Conservation (phyloP, 805 yeast genomes). For the Saccharomycopsis fodiens region DNA sequence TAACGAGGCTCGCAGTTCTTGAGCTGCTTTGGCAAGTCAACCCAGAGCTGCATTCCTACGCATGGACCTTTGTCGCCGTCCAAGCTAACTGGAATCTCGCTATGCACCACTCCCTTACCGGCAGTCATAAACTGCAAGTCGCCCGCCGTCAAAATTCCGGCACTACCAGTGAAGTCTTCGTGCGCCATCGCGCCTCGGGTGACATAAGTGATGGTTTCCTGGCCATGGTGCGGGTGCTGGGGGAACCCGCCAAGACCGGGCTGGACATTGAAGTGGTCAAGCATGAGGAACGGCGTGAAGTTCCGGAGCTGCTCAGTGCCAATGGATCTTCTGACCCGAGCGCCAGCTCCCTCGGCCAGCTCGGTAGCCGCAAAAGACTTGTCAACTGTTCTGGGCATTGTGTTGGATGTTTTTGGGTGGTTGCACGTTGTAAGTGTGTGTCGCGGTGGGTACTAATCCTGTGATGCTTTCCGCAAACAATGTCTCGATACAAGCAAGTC, state of each 20-base stretch:
- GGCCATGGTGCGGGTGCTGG: no score
- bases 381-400: constrained; percentile 36
- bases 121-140: constrained; percentile 94
- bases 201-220: no score
- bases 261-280: no score
- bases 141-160: constrained; percentile 86
- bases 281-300: constrained; percentile 74
- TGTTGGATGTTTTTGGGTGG: no score
- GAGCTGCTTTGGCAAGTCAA: constrained; percentile 60
- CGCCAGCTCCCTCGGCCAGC: constrained; percentile 86
- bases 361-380: constrained; percentile 53
- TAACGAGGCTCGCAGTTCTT: constrained; percentile 67
- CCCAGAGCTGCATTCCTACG: no score
- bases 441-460: no score
- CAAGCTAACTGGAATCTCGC: constrained; percentile 70
- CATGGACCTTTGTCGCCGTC: constrained; percentile 42
- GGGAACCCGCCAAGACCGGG: no score
- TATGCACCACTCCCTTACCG: constrained; percentile 78
- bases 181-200: no score
- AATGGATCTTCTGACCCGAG: constrained; percentile 72
- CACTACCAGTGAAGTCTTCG: no score
- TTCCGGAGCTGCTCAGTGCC: constrained; percentile 62
- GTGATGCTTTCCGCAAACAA: no score
- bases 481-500: no score
- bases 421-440: no score